phyloP scores from a whole-genome alignment of 306 rosid genomes.

The Fagus crenata region DNA sequence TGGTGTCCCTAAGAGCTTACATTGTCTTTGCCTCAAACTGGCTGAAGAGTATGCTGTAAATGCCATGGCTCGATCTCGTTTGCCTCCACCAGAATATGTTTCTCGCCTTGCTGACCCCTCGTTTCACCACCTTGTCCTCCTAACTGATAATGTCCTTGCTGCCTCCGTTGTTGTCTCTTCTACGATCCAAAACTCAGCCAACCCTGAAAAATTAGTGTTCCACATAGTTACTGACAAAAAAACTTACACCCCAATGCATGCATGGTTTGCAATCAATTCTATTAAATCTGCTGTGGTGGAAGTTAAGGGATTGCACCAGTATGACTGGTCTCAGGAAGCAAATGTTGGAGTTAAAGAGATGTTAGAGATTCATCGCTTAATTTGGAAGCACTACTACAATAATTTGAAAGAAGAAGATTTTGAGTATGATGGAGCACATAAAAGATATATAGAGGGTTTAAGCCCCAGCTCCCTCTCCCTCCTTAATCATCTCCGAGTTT shows the following conservation, averaged over 20 bases:
- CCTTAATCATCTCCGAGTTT: conserved; percentile 80
- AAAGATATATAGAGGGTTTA: conserved; percentile 48
- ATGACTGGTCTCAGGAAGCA: conserved; percentile 83
- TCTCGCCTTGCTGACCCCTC: conserved; percentile 73
- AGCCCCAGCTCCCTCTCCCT: conserved; percentile 76
- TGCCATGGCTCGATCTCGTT: conserved; percentile 70
- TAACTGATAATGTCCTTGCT: conserved; percentile 84
- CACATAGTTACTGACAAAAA: conserved; percentile 88
- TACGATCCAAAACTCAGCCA: conserved; percentile 57
- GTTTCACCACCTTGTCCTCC: conserved; percentile 69
- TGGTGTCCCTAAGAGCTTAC: conserved; percentile 78
- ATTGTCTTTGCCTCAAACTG: conserved; percentile 77
- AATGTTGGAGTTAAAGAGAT: conserved; percentile 70
- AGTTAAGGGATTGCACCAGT: conserved; percentile 88
- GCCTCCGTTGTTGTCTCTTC: conserved; percentile 88
- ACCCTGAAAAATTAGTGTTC: conserved; percentile 70
- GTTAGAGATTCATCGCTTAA: conserved; percentile 69
- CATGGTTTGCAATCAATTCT: conserved; percentile 88
- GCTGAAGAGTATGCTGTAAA: conserved; percentile 90
- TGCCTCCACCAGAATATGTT: conserved; percentile 76
- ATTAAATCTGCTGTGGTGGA: conserved; percentile 67
- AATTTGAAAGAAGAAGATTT: conserved; percentile 48
- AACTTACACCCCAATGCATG: conserved; percentile 87
- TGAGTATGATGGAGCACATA: conserved; percentile 41
- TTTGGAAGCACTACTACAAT: conserved; percentile 60